A percentile compares a stretch with the other conserved stretches of the same genome.
Conservation (phyloP, 495 filamentous ascomycete genomes). For the Talaromyces adpressus region DNA sequence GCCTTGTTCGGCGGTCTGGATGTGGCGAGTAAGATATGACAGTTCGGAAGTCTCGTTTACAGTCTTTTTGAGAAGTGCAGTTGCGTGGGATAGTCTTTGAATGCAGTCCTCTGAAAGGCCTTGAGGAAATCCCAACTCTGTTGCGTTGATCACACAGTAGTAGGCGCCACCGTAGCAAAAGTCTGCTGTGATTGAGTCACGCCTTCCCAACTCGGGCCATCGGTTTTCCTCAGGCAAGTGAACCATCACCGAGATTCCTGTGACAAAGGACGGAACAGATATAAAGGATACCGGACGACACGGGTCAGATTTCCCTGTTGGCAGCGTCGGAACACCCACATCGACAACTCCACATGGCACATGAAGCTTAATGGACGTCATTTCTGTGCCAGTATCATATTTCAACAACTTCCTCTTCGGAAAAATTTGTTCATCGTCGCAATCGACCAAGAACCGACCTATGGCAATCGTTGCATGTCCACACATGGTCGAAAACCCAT, state of each 20-base stretch:
- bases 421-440: slow-evolving; percentile 17
- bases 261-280: slow-evolving; percentile 19
- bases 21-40: slow-evolving; percentile 7
- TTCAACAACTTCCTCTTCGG: slow-evolving; percentile 5
- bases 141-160: neutral
- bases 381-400: slow-evolving; percentile 7
- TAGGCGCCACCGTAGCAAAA: neutral
- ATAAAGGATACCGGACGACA: slow-evolving; percentile 18
- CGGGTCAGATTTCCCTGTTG: slow-evolving; percentile 14
- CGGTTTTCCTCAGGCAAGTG: slow-evolving; percentile 12
- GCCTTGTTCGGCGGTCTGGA: slow-evolving; percentile 9
- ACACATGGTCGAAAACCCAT: slow-evolving; percentile 74
- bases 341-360: slow-evolving; percentile 15
- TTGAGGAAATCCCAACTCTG: neutral
- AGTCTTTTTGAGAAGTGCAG: slow-evolving; percentile 13
- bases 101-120: slow-evolving; percentile 1
- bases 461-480: slow-evolving; percentile 40
- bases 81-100: slow-evolving; percentile 15
- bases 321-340: slow-evolving; percentile 14
- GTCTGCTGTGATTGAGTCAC: neutral
- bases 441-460: slow-evolving; percentile 25
- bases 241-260: slow-evolving; percentile 11
- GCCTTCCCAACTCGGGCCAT: neutral
- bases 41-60: slow-evolving; percentile 8
- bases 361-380: slow-evolving; percentile 15